phyloP scores from a whole-genome alignment of 129 eudicot genomes.

The Dittrichia graveolens region DNA sequence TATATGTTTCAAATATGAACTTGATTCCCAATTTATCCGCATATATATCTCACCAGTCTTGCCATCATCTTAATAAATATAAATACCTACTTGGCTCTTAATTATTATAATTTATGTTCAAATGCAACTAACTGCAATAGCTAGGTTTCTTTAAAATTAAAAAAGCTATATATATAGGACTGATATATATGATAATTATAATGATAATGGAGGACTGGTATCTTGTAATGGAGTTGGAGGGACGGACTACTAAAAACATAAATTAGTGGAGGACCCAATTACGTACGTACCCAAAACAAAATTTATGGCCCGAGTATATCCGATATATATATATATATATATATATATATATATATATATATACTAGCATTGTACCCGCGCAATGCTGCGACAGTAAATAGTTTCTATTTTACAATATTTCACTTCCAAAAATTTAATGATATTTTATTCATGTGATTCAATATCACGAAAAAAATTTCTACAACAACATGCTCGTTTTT shows the following conservation, averaged over 20 bases:
- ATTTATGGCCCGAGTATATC: conserved; percentile 33
- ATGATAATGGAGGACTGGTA: conserved; percentile 26
- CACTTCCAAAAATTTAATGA: no score
- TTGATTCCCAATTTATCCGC: conserved; percentile 6
- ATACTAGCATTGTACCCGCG: no score
- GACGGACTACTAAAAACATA: conserved; percentile 22
- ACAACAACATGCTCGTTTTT: no score
- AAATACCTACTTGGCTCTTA: conserved; percentile 11
- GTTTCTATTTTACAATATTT: no score
- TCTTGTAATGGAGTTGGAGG: conserved; percentile 31
- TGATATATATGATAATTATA: no score
- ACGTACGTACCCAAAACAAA: conserved; percentile 17
- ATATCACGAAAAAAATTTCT: no score
- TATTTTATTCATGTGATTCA: no score
- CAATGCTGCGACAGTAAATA: no score
- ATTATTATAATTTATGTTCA: neutral
- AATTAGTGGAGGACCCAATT: conserved; percentile 35
- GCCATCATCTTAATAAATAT: neutral
- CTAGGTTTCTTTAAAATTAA: neutral
- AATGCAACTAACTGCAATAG: conserved; percentile 6
- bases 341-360: no score
- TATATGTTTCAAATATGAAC: neutral
- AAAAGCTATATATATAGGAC: conserved; percentile 17
- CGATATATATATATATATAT: no score
- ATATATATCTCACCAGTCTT: conserved; percentile 15